phyloP scores from a whole-genome alignment of 345 rosid species.

The Cardamine chenopodiifolia region DNA sequence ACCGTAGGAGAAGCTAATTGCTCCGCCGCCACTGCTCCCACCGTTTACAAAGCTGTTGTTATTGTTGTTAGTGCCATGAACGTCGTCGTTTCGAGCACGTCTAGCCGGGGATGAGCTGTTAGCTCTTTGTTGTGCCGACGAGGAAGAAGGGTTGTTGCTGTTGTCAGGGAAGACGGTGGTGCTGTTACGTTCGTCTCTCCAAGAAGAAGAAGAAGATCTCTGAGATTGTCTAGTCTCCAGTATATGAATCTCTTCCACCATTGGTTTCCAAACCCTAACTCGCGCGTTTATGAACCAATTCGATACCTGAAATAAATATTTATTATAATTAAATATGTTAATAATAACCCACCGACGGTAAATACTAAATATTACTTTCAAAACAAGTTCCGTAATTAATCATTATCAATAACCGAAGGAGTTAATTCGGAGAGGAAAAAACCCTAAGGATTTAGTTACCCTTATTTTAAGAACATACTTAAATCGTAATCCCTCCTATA shows the following conservation, averaged over 20 bases:
- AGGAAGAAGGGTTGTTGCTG: constrained; percentile 38
- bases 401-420: not conserved
- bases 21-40: constrained; percentile 50
- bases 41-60: constrained; percentile 43
- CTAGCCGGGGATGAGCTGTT: constrained; percentile 47
- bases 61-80: constrained; percentile 30
- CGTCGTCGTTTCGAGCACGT: constrained; percentile 52
- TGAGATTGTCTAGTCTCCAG: constrained; percentile 72
- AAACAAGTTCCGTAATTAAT: not conserved
- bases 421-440: not conserved
- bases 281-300: constrained; percentile 96
- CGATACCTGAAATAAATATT: constrained; percentile 55
- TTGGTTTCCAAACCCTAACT: constrained; percentile 95
- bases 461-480: not conserved
- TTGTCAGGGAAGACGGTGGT: constrained; percentile 45
- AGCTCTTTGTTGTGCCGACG: constrained; percentile 28
- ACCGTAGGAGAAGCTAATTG: constrained; percentile 45
- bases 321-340: not conserved
- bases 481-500: not conserved
- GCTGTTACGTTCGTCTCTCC: constrained; percentile 49
- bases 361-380: not conserved
- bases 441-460: not conserved
- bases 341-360: not conserved
- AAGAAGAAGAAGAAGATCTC: constrained; percentile 56
- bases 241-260: constrained; percentile 92